These are phyloP conservation scores for Rhizophora apiculata DNA, from an alignment of 345 rosid genomes.

Conservation along the genomic window DNA sequence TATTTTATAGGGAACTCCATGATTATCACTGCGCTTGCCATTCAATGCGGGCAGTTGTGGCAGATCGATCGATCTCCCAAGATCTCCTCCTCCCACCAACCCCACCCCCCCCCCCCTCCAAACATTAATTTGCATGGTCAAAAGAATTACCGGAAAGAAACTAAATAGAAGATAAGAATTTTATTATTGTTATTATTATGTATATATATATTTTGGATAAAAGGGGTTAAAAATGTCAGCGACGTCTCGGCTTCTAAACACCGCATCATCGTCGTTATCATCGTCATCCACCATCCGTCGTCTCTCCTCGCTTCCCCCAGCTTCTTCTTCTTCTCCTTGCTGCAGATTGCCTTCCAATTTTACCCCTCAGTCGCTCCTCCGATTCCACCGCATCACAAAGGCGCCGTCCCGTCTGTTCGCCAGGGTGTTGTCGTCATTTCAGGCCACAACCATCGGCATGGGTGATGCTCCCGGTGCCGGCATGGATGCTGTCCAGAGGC, in stretches of 20 bases:
- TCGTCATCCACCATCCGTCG: constrained; percentile 2
- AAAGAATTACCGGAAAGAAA: too few relatives aligned
- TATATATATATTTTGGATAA: too few relatives aligned
- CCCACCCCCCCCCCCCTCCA: too few relatives aligned
- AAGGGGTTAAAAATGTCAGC: constrained; percentile 6
- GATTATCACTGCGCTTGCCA: too few relatives aligned
- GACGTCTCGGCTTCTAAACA: constrained; percentile 11
- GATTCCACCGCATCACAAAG: not conserved
- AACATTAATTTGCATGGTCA: too few relatives aligned
- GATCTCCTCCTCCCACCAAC: too few relatives aligned
- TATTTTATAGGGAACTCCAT: too few relatives aligned
- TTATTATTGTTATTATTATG: too few relatives aligned
- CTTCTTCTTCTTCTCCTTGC: constrained; percentile 1
- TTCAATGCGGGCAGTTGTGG: too few relatives aligned
- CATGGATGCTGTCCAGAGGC: constrained; percentile 98
- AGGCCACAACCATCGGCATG: constrained; percentile 38
- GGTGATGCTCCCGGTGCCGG: constrained; percentile 53
- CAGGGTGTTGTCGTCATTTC: constrained; percentile 26
- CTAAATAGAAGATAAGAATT: too few relatives aligned
- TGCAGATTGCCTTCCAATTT: constrained; percentile 3
- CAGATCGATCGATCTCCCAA: too few relatives aligned
- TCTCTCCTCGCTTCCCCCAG: constrained; percentile 11
- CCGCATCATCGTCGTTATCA: not conserved
- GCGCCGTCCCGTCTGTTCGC: constrained; percentile 3
- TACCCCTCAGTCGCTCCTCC: constrained; percentile 9